Evolutionary conservation across 192 early-diverging fungal genomes (phyloP).

Genomic region (Umbelopsis sp.): DNA sequence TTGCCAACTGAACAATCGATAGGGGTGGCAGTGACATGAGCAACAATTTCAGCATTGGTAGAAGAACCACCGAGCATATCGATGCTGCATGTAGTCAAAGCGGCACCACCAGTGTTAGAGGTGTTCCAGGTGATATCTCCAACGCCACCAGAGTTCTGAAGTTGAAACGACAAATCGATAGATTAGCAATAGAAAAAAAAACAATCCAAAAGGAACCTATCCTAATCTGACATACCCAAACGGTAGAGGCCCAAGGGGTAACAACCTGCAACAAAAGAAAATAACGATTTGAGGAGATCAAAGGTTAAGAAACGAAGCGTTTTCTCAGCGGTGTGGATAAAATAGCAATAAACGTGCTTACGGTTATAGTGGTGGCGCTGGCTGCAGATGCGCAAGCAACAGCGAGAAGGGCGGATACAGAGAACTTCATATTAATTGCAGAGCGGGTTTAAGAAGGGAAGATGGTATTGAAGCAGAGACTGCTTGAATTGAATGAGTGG

Average conservation of each 20-base stretch:
- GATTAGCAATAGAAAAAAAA: constrained; percentile 3
- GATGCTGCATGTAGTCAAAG: constrained; percentile 29
- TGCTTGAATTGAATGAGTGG: constrained; percentile 15
- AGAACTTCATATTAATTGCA: constrained; percentile 34
- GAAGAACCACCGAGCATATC: constrained; percentile 33
- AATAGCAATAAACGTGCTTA: not conserved
- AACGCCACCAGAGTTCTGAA: constrained; percentile 29
- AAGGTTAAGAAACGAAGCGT: too few relatives aligned
- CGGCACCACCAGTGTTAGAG: constrained; percentile 17
- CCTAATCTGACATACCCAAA: constrained; percentile 30
- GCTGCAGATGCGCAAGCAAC: constrained; percentile 18
- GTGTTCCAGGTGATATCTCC: constrained; percentile 37
- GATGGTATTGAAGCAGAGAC: not conserved
- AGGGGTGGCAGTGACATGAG: constrained; percentile 28
- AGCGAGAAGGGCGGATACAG: constrained; percentile 26
- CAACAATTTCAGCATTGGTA: constrained; percentile 38
- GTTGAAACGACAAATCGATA: not conserved
- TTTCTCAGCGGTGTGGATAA: too few relatives aligned
- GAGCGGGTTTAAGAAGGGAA: constrained; percentile 5
- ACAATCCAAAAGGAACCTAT: not conserved
- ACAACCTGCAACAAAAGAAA: constrained; percentile 15
- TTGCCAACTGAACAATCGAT: constrained; percentile 24
- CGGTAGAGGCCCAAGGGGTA: constrained; percentile 33
- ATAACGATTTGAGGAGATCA: too few relatives aligned
- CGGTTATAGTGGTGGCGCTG: constrained; percentile 28